Percentiles rank a stretch among this genome's conserved stretches.
Conservation (phyloP, 139 green algal species). For the Chlamydomonas schloesseri region DNA sequence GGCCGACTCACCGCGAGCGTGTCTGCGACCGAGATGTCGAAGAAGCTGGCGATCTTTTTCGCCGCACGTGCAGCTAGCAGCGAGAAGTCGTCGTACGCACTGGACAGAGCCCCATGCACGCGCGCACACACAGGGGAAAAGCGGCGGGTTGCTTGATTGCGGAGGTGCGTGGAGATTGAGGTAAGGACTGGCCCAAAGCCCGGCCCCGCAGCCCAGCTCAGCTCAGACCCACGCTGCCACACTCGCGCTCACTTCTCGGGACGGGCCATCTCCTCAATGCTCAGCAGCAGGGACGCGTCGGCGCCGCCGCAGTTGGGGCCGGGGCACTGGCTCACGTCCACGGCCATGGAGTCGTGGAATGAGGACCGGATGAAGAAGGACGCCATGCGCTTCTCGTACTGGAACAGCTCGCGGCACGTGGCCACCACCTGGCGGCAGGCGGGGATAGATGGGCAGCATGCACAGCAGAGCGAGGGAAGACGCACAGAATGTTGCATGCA, state of each 20-base stretch:
- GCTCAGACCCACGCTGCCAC: no score
- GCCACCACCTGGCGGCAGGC: neutral
- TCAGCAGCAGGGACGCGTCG: slow-evolving; percentile 15
- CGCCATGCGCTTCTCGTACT: slow-evolving; percentile 9
- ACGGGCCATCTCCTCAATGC: neutral
- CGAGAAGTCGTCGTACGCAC: neutral
- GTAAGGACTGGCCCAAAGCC: no score
- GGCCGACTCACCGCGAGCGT: slow-evolving; percentile 15
- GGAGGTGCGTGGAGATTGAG: no score
- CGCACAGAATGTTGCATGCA: no score
- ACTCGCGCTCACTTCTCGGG: slow-evolving; percentile 24
- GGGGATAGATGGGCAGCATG: no score
- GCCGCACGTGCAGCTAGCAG: neutral
- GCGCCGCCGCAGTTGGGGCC: neutral
- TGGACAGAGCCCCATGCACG: neutral
- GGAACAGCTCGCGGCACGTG: slow-evolving; percentile 3
- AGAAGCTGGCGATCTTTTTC: slow-evolving; percentile 15
- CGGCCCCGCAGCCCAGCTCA: no score
- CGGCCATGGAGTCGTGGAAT: slow-evolving; percentile 26
- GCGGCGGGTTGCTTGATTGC: no score
- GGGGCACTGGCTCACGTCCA: neutral
- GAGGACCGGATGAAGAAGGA: slow-evolving; percentile 33
- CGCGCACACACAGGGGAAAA: neutral
- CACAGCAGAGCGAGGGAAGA: no score
- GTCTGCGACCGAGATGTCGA: slow-evolving; percentile 3